Conservation (phyloP, 352 stramenopile species). For the Paralagenidium karlingii region DNA sequence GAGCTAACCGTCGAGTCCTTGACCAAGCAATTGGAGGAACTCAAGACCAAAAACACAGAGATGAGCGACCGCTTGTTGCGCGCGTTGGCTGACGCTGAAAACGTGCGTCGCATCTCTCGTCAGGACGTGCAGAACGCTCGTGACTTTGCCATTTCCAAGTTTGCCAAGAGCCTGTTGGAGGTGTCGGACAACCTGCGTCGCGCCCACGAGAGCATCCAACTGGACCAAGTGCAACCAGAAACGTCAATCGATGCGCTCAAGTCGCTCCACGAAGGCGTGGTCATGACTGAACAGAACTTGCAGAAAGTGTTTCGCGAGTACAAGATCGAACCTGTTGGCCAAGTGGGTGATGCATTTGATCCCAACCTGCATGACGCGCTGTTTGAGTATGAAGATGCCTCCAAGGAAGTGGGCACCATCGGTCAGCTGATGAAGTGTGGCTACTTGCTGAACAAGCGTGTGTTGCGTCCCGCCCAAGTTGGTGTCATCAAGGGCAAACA, state of each 20-base stretch:
- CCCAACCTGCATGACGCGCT: slow-evolving; percentile 96
- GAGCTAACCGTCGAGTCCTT: slow-evolving; percentile 21
- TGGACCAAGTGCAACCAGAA: slow-evolving; percentile 56
- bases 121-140: slow-evolving; percentile 89
- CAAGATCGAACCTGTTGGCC: slow-evolving; percentile 87
- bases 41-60: slow-evolving; percentile 60
- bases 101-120: slow-evolving; percentile 90
- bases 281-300: slow-evolving; percentile 94
- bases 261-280: slow-evolving; percentile 71
- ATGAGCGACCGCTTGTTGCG: slow-evolving; percentile 82
- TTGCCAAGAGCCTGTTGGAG: slow-evolving; percentile 95
- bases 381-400: slow-evolving; percentile 93
- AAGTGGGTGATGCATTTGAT: slow-evolving; percentile 95
- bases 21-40: slow-evolving; percentile 52
- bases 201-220: slow-evolving; percentile 83
- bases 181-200: slow-evolving; percentile 96
- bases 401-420: slow-evolving; percentile 83
- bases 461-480: slow-evolving; percentile 94
- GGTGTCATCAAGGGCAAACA: slow-evolving; percentile 65
- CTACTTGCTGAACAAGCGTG: slow-evolving; percentile 93
- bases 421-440: slow-evolving; percentile 96
- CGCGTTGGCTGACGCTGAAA: slow-evolving; percentile 95
- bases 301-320: slow-evolving; percentile 93
- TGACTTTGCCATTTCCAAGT: slow-evolving; percentile 93
- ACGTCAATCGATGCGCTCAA: slow-evolving; percentile 59